These are phyloP conservation scores for Penicillium dipodomyicola DNA, from an alignment of 495 filamentous ascomycete species.

Conservation along the genomic window DNA sequence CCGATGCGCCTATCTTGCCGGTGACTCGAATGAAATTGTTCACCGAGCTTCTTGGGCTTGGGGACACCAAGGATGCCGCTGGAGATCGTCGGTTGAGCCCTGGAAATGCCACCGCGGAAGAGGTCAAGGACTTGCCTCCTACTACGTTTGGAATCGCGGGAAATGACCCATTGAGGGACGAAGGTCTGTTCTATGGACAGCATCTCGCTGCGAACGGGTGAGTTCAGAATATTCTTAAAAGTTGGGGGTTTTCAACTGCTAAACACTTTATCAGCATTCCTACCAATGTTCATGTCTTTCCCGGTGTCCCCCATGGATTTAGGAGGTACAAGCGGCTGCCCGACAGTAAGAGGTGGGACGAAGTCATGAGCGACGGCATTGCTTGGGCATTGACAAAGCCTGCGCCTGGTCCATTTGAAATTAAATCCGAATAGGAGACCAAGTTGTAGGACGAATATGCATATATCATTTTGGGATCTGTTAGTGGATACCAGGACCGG, in stretches of 20 bases:
- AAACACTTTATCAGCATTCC: conserved; percentile 31
- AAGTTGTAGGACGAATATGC: neutral
- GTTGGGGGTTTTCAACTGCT: neutral
- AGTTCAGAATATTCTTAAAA: conserved; percentile 11
- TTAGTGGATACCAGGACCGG: neutral
- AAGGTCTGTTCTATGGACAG: conserved; percentile 45
- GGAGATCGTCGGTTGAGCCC: conserved; percentile 38
- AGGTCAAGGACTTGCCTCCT: conserved; percentile 41
- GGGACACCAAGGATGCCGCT: conserved; percentile 17
- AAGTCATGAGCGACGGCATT: conserved; percentile 42
- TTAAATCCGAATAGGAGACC: conserved; percentile 29
- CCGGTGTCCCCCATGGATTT: conserved; percentile 49
- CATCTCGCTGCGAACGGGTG: conserved; percentile 47
- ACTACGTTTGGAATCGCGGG: conserved; percentile 47
- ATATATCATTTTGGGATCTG: neutral
- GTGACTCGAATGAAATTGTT: conserved; percentile 34
- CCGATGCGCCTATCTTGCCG: conserved; percentile 40
- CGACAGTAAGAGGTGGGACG: conserved; percentile 41
- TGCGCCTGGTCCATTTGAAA: conserved; percentile 27
- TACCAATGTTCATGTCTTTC: conserved; percentile 42
- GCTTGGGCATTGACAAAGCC: conserved; percentile 40
- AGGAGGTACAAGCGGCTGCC: conserved; percentile 36
- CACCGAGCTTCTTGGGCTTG: conserved; percentile 26
- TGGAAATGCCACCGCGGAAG: conserved; percentile 38
- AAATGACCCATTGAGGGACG: conserved; percentile 47